Base-by-base conservation (phyloP, 1,284 basidiomycete genomes). In the Gymnopus androsaceus region DNA sequence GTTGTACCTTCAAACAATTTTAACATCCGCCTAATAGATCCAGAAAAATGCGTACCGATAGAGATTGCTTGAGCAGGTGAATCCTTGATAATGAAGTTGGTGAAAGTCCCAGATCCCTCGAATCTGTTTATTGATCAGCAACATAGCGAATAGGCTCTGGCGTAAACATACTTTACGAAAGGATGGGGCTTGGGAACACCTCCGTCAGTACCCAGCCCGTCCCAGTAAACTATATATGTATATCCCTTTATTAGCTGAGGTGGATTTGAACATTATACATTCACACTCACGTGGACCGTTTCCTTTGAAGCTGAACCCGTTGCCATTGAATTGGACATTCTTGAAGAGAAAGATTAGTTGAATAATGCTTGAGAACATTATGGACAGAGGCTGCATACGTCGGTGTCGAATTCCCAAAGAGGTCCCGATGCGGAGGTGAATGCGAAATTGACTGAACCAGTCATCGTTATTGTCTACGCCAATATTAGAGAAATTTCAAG, bases 21-120 rank as follows among this genome's bases (percentile, higher is more conserved):
- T 82, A 80, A 44, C 79, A 51, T 7, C 79, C 72, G n/a, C 69
- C 66, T 36, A 81, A 67, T 44, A 75, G 66, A 74, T 72, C 54
- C 8, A 25, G 38, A 73, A 14, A 7, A 8, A 37, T 33, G 31
- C 17, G 19, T 33, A 45, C 28, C 69, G 2, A 63, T 60, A 27
- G 70, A 64, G 21, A 65, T 51, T 9, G 59, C 69, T 2, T 66
- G 67, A 64, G 71, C 73, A 51, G 67, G 68, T 14, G 69, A 69
- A 56, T 67, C 68, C 64, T 70, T 72, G 19, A 66, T 64, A 45
- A 67, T 67, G 21, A 46, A 19, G 25, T 28, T 19, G 15, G 55
- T 33, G 62, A 74, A 82, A 11, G 72, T 74, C 1, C 81, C 81
- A 23, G 81, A 82, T 1, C 80, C 81, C 62, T 76, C 75, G 57